phyloP scores from a whole-genome alignment of 2,329 filamentous ascomycete species.

The Fusarium abutilonis region DNA sequence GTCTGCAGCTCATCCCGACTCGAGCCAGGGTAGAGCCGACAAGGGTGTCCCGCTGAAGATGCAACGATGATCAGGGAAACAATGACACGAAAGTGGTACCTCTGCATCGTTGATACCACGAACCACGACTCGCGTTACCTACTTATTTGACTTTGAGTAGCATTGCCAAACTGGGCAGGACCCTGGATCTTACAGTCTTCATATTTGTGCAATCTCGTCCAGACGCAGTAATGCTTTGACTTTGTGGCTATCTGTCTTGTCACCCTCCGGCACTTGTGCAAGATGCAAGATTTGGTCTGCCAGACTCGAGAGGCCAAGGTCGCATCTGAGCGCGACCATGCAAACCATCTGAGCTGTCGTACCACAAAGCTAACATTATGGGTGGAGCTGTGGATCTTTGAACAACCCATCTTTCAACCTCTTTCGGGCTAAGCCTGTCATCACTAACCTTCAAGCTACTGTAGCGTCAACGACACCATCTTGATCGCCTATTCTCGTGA shows the following conservation, averaged over 20 bases:
- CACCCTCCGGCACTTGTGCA: slow-evolving; percentile 19
- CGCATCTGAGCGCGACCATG: slow-evolving; percentile 18
- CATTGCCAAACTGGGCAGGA: slow-evolving; percentile 37
- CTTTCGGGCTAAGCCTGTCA: slow-evolving; percentile 33
- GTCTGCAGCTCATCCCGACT: slow-evolving; percentile 37
- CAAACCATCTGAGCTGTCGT: slow-evolving; percentile 34
- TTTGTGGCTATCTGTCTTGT: slow-evolving; percentile 34
- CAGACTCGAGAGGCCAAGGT: slow-evolving; percentile 22
- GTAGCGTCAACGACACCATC: slow-evolving; percentile 33
- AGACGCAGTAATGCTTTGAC: slow-evolving; percentile 28
- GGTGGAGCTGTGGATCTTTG: slow-evolving; percentile 27
- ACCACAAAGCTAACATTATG: slow-evolving; percentile 26
- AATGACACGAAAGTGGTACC: slow-evolving; percentile 35
- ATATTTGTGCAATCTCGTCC: slow-evolving; percentile 13
- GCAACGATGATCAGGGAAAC: slow-evolving; percentile 40
- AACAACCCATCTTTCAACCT: slow-evolving; percentile 26
- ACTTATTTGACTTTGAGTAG: slow-evolving; percentile 9
- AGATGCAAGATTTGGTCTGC: slow-evolving; percentile 24
- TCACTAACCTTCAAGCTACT: slow-evolving; percentile 34
- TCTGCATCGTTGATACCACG: slow-evolving; percentile 18
- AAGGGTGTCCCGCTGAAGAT: slow-evolving; percentile 27
- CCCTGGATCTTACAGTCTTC: slow-evolving; percentile 34
- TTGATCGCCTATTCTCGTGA: slow-evolving; percentile 14
- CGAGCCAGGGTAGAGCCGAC: slow-evolving; percentile 3
- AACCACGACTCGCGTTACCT: slow-evolving; percentile 29